Evolutionary conservation across 306 rosid species (phyloP).

Genomic region (Inga laurina): DNA sequence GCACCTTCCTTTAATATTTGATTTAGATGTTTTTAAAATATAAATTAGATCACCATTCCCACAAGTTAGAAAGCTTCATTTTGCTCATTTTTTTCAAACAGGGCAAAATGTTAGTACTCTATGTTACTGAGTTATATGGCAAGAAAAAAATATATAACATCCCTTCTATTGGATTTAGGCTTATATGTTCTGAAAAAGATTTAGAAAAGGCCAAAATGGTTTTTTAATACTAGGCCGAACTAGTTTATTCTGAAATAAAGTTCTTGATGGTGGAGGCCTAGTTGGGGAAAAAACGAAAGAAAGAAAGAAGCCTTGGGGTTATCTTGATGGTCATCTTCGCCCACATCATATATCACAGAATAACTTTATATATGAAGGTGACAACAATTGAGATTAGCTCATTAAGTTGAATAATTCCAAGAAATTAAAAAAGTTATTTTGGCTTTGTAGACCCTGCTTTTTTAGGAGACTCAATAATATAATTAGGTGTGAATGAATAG

Average conservation of each 20-base stretch:
- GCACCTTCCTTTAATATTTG: background rate
- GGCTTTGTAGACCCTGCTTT: background rate
- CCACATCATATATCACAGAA: background rate
- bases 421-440: background rate
- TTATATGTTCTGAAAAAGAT: background rate
- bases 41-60: too few species aligned
- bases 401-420: background rate
- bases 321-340: background rate
- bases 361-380: constrained; percentile 6
- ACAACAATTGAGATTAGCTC: constrained; percentile 10
- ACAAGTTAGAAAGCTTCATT: too few species aligned
- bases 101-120: too few species aligned
- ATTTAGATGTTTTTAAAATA: background rate
- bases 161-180: background rate
- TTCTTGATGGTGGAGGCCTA: background rate
- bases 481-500: background rate
- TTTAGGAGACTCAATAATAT: background rate
- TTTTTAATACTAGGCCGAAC: background rate
- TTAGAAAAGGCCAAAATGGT: background rate
- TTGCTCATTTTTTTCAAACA: background rate
- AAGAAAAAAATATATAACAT: background rate
- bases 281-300: too few species aligned
- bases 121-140: background rate
- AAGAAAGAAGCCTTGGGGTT: background rate
- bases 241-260: background rate